A percentile compares a stretch with the other conserved stretches of the same genome.
phyloP scores from a whole-genome alignment of 345 rosid species.

The Iberis pinnata region DNA sequence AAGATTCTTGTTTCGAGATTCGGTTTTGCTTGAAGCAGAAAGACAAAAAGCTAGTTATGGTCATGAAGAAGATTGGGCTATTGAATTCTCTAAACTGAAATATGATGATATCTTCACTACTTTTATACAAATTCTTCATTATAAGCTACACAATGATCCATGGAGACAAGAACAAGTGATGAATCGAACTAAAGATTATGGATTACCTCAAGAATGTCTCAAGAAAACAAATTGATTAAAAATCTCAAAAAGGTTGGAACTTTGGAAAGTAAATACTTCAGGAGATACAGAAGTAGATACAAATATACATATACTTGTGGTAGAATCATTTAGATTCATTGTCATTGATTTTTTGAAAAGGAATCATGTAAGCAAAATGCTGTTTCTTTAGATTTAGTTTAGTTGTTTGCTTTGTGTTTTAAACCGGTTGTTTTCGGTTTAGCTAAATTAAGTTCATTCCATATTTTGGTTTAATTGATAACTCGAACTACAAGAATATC shows the following conservation, averaged over 20 bases:
- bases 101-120: constrained; percentile 82
- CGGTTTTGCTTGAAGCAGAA: constrained; percentile 76
- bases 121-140: constrained; percentile 69
- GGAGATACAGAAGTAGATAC: constrained; percentile 10
- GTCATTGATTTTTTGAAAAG: constrained; percentile 17
- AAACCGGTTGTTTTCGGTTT: constrained; percentile 12
- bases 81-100: constrained; percentile 44
- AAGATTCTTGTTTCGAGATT: constrained; percentile 76
- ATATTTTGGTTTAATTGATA: constrained; percentile 2
- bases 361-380: not conserved
- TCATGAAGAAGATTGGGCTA: constrained; percentile 61
- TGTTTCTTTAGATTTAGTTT: not conserved
- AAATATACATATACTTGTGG: constrained; percentile 4
- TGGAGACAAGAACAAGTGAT: constrained; percentile 55
- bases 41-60: constrained; percentile 55
- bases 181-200: constrained; percentile 44
- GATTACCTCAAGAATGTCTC: constrained; percentile 70
- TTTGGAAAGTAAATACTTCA: constrained; percentile 22
- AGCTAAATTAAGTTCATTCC: not conserved
- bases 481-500: no score
- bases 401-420: constrained; percentile 7
- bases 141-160: constrained; percentile 78
- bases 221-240: constrained; percentile 27
- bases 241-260: not conserved
- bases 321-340: constrained; percentile 18